Percentiles rank a stretch among this genome's conserved stretches.
Conservation (phyloP, 257 asterid genomes). For the Fraxinus anomala region DNA sequence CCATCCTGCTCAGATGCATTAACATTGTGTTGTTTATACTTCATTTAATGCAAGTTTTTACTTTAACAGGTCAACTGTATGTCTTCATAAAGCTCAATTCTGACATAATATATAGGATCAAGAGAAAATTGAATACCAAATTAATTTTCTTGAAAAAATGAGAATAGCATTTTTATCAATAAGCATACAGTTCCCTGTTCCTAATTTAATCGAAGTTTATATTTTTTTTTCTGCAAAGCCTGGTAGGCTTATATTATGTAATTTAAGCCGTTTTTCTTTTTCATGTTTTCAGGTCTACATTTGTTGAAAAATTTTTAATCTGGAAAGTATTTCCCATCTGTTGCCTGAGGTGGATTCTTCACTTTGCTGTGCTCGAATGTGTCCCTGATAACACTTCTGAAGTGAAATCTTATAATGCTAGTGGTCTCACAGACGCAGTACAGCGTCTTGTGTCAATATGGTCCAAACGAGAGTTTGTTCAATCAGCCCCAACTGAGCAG, state of each 20-base stretch:
- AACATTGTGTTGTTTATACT: conserved; percentile 2
- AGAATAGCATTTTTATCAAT: conserved; percentile 1
- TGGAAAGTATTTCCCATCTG: conserved; percentile 91
- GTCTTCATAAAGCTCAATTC: conserved; percentile 7
- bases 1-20: conserved; percentile 1
- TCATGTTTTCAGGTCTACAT: conserved; percentile 64
- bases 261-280: background rate
- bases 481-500: conserved; percentile 82
- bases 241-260: background rate
- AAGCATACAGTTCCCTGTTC: background rate
- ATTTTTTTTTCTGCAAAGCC: background rate
- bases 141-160: conserved; percentile 11
- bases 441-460: conserved; percentile 74
- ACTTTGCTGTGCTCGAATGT: conserved; percentile 82
- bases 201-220: background rate
- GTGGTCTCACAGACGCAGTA: conserved; percentile 60
- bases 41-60: conserved; percentile 6
- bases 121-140: conserved; percentile 13
- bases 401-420: conserved; percentile 43
- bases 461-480: conserved; percentile 88
- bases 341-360: conserved; percentile 92
- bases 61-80: background rate
- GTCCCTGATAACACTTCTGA: conserved; percentile 49
- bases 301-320: conserved; percentile 79
- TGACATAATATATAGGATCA: conserved; percentile 5